These are phyloP conservation scores for Microascus cirrosus DNA, from an alignment of 2,329 filamentous ascomycete genomes.

Conservation along the genomic window DNA sequence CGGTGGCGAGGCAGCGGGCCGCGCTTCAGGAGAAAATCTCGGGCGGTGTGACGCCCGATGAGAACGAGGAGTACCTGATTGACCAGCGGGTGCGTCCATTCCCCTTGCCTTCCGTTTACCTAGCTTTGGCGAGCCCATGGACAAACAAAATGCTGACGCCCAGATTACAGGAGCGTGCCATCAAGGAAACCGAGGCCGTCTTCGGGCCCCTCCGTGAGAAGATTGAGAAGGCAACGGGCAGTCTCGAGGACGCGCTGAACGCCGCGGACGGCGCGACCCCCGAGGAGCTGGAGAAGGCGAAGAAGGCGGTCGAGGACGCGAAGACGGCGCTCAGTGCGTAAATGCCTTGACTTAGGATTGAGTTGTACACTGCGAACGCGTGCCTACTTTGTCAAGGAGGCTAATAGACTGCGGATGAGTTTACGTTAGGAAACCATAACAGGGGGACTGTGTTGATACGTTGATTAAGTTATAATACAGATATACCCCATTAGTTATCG, in stretches of 20 bases:
- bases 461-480: not conserved
- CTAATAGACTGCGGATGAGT: not conserved
- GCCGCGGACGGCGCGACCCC: constrained; percentile 35
- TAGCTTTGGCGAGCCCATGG: not conserved
- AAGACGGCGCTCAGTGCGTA: constrained; percentile 19
- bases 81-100: constrained; percentile 71
- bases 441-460: not conserved
- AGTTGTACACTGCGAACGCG: not conserved
- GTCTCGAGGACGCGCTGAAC: constrained; percentile 67
- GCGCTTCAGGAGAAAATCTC: constrained; percentile 10
- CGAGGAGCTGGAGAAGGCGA: constrained; percentile 44
- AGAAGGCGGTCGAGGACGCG: constrained; percentile 38
- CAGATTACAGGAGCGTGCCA: constrained; percentile 54
- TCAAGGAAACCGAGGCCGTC: constrained; percentile 80
- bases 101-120: not conserved
- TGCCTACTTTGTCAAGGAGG: not conserved
- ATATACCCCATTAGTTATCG: constrained; percentile 9
- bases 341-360: not conserved
- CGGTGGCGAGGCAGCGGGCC: constrained; percentile 11
- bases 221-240: constrained; percentile 59
- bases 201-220: constrained; percentile 62
- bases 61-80: constrained; percentile 67
- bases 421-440: not conserved
- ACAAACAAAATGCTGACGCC: not conserved
- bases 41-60: constrained; percentile 47